Base-by-base conservation (phyloP, 2,329 filamentous ascomycete species). In the Magnaporthiopsis poae region DNA sequence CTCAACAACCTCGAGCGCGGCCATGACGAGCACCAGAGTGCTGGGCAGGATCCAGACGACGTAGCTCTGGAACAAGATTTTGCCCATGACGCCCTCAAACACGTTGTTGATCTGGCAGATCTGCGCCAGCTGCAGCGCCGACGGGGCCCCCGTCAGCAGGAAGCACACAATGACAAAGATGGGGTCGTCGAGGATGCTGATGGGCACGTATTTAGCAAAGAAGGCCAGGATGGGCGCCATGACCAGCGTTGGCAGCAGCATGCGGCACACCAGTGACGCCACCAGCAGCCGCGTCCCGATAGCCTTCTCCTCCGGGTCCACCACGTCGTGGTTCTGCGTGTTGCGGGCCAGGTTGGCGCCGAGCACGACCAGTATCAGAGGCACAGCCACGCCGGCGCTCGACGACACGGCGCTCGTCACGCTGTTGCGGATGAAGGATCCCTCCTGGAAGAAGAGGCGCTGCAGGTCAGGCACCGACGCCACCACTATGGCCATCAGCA, bases 101-200 rank as follows among this genome's bases (percentile, higher is more conserved):
- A 99, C 95, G 69, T 90, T 90, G 78, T 99, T 99, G 79, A 98
- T 90, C 82, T 98, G 95, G 79, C 95, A 99, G 68, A 99, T 99
- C 79, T 99, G 95, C 8, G 95, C 94, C 74, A 99, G 81, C 79
- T 99, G 95, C 70, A 99, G 82, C 33, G 95, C 95, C 69, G 90
- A 96, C 7, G 95, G 95, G 3, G 95, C 95, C 52, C 95, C 95
- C 0, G 92, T 94, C 71, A 99, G 89, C 70, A 99, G 82, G 84
- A 98, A 99, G 79, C 93, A 97, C 52, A 99, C 95, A 71, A 99
- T 91, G 71, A 99, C 88, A 77, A 99, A 99, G 73, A 99, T 99
- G 12, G 95, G 95, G 74, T 99, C 95, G 75, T 96, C 95, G 46
- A 99, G 82, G 72, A 99, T 98, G 80, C 91, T 96, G 73, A 99